Percentiles rank a stretch among this genome's conserved stretches.
Conservation (phyloP, 1,139 yeast species). For the Scheffersomyces stambukii region DNA sequence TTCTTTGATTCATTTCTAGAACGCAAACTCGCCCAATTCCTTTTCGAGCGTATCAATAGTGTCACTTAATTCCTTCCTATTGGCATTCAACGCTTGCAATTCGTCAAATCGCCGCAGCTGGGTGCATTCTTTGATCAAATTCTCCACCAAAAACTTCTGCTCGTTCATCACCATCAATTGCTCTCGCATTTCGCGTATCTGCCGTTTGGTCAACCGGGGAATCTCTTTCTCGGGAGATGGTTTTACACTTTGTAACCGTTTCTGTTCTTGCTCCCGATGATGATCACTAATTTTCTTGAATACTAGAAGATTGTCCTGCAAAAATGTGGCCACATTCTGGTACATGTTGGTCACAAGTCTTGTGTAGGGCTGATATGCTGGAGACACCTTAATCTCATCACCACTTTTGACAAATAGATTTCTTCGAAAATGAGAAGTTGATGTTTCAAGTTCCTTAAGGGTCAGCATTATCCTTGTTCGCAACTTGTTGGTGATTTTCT, state of each 20-base stretch:
- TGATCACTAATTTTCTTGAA: conserved; percentile 26
- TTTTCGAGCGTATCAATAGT: conserved; percentile 49
- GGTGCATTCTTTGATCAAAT: conserved; percentile 59
- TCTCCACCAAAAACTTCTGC: conserved; percentile 68
- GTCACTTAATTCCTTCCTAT: conserved; percentile 51
- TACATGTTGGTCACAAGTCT: conserved; percentile 30
- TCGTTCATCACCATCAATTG: conserved; percentile 84
- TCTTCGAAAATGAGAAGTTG: conserved; percentile 22
- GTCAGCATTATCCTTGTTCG: conserved; percentile 25
- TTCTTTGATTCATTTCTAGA: conserved; percentile 16
- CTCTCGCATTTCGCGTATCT: conserved; percentile 61
- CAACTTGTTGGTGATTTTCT: conserved; percentile 11
- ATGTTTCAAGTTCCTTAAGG: conserved; percentile 33
- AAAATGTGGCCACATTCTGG: conserved; percentile 27
- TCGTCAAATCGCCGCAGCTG: conserved; percentile 76
- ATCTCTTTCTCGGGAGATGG: conserved; percentile 1
- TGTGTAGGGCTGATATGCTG: conserved; percentile 12
- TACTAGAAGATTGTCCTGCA: conserved; percentile 30
- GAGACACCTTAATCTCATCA: conserved; percentile 15
- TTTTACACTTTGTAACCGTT: conserved; percentile 7
- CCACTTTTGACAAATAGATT: conserved; percentile 18
- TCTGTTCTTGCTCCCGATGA: conserved; percentile 18
- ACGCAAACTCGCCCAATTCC: conserved; percentile 65
- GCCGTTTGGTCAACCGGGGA: conserved; percentile 39
- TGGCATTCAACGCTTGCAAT: conserved; percentile 54